These are phyloP conservation scores for Pichia manshurica DNA, from an alignment of 805 yeast species.

Conservation along the genomic window DNA sequence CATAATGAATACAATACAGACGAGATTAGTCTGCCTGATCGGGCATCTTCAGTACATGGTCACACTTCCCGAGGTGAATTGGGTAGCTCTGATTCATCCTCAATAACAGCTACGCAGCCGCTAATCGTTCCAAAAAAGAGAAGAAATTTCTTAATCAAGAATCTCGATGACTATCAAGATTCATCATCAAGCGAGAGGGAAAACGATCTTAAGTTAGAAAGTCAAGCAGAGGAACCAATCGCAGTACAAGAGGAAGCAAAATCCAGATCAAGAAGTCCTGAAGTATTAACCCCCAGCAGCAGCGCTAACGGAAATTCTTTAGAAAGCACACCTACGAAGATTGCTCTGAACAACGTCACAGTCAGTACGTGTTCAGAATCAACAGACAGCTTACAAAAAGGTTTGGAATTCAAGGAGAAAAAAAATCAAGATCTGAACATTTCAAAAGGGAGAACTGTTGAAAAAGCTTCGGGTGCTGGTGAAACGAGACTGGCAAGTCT, in stretches of 20 bases:
- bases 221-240: not conserved
- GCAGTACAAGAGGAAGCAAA: not conserved
- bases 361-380: constrained; percentile 3
- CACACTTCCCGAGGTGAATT: too few species aligned
- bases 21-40: constrained; percentile 6
- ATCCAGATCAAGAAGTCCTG: not conserved
- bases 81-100: not conserved
- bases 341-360: constrained; percentile 2
- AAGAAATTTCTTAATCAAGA: constrained; percentile 29
- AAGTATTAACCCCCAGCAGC: constrained; percentile 2
- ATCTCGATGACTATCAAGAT: constrained; percentile 28
- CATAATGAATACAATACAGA: constrained; percentile 27
- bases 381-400: constrained; percentile 5
- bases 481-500: constrained; percentile 24
- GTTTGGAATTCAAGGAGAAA: not conserved
- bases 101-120: constrained; percentile 3
- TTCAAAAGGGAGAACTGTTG: not conserved
- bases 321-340: constrained; percentile 10
- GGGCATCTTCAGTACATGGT: not conserved
- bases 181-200: constrained; percentile 4
- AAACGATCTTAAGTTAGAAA: too few species aligned
- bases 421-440: not conserved
- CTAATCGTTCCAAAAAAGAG: constrained; percentile 25
- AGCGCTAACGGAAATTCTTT: constrained; percentile 28
- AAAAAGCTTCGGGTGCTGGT: not conserved